Evolutionary conservation across 495 filamentous ascomycete genomes (phyloP).

Genomic region (Lasiosphaeria ovina): DNA sequence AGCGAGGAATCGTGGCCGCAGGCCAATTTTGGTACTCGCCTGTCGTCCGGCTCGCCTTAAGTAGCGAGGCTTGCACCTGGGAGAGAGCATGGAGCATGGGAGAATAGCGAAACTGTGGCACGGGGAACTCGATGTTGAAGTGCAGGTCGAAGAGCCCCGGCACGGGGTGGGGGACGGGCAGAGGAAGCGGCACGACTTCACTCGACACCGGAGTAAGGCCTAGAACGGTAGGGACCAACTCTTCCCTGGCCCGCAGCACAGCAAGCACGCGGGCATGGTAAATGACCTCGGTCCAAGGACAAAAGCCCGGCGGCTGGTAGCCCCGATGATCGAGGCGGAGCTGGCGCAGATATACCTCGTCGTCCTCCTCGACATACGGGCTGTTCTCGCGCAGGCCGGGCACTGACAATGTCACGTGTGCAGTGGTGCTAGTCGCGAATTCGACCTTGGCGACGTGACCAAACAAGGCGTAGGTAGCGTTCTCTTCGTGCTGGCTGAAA

Average conservation of each 20-base stretch:
- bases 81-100: slow-evolving; percentile 23
- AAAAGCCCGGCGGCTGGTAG: slow-evolving; percentile 8
- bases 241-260: slow-evolving; percentile 21
- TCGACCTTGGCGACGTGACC: slow-evolving; percentile 14
- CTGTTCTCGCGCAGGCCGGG: slow-evolving; percentile 45
- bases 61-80: slow-evolving; percentile 23
- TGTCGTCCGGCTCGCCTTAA: slow-evolving; percentile 10
- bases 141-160: too few relatives aligned
- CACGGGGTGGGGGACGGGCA: too few relatives aligned
- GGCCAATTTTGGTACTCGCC: not conserved
- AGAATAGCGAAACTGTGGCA: slow-evolving; percentile 23
- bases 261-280: slow-evolving; percentile 26
- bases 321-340: slow-evolving; percentile 24
- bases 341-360: slow-evolving; percentile 44
- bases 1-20: not conserved
- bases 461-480: slow-evolving; percentile 24
- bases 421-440: not conserved
- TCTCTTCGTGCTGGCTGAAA: slow-evolving; percentile 18
- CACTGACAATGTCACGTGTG: slow-evolving; percentile 24
- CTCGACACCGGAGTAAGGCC: slow-evolving; percentile 15
- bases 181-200: slow-evolving; percentile 10
- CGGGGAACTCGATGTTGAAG: slow-evolving; percentile 22
- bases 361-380: slow-evolving; percentile 42
- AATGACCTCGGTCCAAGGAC: slow-evolving; percentile 28
- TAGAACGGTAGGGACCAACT: slow-evolving; percentile 14